Evolutionary conservation across 139 green algal species (phyloP).

Genomic region (Diplosphaera chodatii): DNA sequence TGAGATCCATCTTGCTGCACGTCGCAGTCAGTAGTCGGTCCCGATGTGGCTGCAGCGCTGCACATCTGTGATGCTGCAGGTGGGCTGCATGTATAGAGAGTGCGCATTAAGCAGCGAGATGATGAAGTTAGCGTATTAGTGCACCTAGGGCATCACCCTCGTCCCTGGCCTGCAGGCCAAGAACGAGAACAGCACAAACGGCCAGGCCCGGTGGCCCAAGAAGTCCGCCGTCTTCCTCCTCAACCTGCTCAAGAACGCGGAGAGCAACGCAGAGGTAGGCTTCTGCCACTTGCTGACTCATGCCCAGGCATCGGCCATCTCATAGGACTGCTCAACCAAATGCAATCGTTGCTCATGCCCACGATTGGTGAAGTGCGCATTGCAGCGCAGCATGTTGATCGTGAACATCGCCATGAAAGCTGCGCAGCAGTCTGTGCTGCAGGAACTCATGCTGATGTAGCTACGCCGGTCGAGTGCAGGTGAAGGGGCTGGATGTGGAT

Average conservation of each 20-base stretch:
- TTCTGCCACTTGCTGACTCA: neutral
- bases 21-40: neutral
- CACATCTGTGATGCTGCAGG: no score
- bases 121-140: neutral
- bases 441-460: neutral
- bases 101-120: conserved; percentile 58
- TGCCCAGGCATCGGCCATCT: no score
- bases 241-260: conserved; percentile 95
- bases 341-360: no score
- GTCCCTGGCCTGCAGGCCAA: conserved; percentile 47
- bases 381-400: no score
- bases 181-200: conserved; percentile 67
- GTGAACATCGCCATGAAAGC: no score
- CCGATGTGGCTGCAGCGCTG: no score
- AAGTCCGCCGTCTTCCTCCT: conserved; percentile 95
- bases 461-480: conserved; percentile 29
- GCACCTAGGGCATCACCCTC: no score
- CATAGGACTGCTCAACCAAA: no score
- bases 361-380: neutral
- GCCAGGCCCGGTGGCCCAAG: conserved; percentile 93
- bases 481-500: conserved; percentile 95
- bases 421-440: no score
- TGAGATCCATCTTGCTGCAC: neutral
- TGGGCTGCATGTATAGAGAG: no score
- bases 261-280: conserved; percentile 93